Percentiles rank a stretch among this genome's conserved stretches.
Evolutionary conservation across 2,329 filamentous ascomycete genomes (phyloP).

Genomic region (Calonectria pseudoreteaudii): DNA sequence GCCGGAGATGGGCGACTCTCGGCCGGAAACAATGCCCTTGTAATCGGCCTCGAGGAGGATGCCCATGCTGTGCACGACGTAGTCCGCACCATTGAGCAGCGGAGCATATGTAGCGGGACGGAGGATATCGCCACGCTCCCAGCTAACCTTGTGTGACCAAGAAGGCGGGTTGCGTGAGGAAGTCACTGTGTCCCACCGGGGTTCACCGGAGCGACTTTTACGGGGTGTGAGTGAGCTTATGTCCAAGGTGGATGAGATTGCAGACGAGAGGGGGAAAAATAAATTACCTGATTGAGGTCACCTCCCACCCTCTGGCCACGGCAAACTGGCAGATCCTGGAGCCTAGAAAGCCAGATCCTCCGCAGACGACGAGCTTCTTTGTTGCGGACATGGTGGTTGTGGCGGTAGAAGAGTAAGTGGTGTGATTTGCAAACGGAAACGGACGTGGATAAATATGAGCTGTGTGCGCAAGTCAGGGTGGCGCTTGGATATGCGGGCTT

Average conservation of each 20-base stretch:
- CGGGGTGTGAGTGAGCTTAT: constrained; percentile 39
- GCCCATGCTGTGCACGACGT: constrained; percentile 94
- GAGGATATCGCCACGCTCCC: constrained; percentile 91
- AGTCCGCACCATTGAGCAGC: constrained; percentile 81
- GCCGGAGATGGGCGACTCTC: constrained; percentile 83
- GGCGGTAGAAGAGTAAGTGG: constrained; percentile 33
- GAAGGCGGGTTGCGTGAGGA: constrained; percentile 75
- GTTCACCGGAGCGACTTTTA: constrained; percentile 86
- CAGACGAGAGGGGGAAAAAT: not conserved
- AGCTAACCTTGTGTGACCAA: constrained; percentile 86
- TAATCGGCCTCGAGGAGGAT: constrained; percentile 98
- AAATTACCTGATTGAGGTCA: constrained; percentile 87
- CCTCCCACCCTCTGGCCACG: constrained; percentile 87
- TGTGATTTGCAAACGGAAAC: constrained; percentile 33
- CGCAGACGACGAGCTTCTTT: constrained; percentile 90
- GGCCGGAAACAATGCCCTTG: constrained; percentile 88
- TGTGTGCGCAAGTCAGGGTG: not conserved
- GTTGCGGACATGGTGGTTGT: constrained; percentile 63
- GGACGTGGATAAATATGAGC: not conserved
- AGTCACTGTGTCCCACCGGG: constrained; percentile 85
- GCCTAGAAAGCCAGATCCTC: constrained; percentile 93
- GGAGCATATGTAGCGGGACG: constrained; percentile 82
- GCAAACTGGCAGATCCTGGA: constrained; percentile 91
- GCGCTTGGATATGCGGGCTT: not conserved
- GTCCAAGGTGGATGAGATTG: not conserved